Evolutionary conservation across 345 rosid species (phyloP).

Genomic region (Eucalyptus tenuipes): DNA sequence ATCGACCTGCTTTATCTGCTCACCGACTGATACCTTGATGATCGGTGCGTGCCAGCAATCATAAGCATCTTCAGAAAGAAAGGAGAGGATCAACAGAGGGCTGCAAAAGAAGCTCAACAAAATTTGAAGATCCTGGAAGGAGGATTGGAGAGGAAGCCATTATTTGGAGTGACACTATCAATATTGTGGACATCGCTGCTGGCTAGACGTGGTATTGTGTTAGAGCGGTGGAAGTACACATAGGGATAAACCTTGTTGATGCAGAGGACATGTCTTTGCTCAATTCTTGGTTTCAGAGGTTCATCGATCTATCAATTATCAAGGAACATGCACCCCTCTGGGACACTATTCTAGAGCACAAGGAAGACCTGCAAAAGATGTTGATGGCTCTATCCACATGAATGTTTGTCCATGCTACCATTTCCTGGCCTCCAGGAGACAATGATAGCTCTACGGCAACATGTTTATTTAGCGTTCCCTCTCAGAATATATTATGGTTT

Average conservation of each 20-base stretch:
- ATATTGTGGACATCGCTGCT: slow-evolving; percentile 3
- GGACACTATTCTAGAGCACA: background rate
- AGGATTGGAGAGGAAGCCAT: background rate
- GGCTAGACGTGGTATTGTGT: slow-evolving; percentile 14
- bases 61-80: background rate
- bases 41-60: slow-evolving; percentile 3
- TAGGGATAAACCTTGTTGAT: background rate
- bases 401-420: background rate
- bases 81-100: slow-evolving; percentile 9
- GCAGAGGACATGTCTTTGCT: background rate
- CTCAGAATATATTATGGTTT: background rate
- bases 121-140: slow-evolving; percentile 6
- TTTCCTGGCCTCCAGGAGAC: background rate
- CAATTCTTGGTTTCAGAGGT: background rate
- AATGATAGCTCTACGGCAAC: background rate
- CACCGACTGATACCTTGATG: background rate
- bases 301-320: background rate
- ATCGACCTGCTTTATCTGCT: background rate
- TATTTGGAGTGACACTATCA: slow-evolving; percentile 10
- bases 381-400: background rate
- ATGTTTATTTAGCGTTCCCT: background rate
- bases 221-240: background rate
- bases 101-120: slow-evolving; percentile 8
- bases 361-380: background rate
- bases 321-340: slow-evolving; percentile 4